Evolutionary conservation across 2,329 filamentous ascomycete genomes (phyloP).

Genomic region (Niveomyces coronatus): DNA sequence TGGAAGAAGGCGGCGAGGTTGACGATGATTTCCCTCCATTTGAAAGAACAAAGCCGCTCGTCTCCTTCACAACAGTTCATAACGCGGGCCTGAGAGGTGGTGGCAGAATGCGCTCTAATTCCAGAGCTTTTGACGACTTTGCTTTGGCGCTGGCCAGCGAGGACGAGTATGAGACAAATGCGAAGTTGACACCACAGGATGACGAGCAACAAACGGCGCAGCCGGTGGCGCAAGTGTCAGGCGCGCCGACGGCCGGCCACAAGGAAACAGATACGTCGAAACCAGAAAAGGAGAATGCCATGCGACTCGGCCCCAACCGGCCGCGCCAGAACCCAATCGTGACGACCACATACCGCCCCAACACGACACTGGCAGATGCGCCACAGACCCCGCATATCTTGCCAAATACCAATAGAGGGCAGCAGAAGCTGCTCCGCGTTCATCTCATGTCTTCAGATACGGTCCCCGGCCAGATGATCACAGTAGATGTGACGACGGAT

Average conservation of each 20-base stretch:
- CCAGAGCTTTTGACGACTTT: constrained; percentile 74
- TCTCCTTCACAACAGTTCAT: constrained; percentile 72
- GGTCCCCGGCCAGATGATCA: constrained; percentile 62
- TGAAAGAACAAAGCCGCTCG: constrained; percentile 62
- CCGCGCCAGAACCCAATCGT: constrained; percentile 49
- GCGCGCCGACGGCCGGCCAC: constrained; percentile 4
- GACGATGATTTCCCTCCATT: constrained; percentile 78
- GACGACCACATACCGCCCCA: constrained; percentile 48
- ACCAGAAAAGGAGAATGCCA: constrained; percentile 21
- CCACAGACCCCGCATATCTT: constrained; percentile 37
- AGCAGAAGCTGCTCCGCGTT: constrained; percentile 60
- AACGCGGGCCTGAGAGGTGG: constrained; percentile 63
- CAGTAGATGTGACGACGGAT: constrained; percentile 67
- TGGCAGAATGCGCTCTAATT: constrained; percentile 52
- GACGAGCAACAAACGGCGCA: constrained; percentile 35
- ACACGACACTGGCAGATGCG: constrained; percentile 44
- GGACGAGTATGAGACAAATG: constrained; percentile 59
- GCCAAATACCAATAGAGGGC: constrained; percentile 42
- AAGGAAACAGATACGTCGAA: constrained; percentile 16
- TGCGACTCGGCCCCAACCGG: constrained; percentile 20
- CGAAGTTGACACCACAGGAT: constrained; percentile 56
- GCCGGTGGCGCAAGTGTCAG: not conserved
- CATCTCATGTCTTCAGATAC: constrained; percentile 62
- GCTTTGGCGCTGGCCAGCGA: constrained; percentile 64
- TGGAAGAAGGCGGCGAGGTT: constrained; percentile 73